These are phyloP conservation scores for Echria macrotheca DNA, from an alignment of 495 filamentous ascomycete species.

Conservation along the genomic window DNA sequence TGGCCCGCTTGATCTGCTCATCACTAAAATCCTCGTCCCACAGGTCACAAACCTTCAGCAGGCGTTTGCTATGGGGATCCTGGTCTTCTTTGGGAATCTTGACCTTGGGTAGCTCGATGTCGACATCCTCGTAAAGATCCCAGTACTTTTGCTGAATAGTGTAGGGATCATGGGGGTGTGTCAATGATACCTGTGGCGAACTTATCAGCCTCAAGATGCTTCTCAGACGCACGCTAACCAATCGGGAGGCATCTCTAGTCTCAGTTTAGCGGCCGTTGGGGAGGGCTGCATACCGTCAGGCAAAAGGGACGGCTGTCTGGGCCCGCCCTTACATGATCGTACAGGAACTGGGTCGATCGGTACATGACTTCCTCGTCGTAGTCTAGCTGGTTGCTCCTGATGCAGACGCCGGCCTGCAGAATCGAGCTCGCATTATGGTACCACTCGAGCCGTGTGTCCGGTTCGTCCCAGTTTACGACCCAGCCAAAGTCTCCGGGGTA, in stretches of 20 bases:
- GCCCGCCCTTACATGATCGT: constrained; percentile 70
- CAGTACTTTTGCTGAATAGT: constrained; percentile 84
- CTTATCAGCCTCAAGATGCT: constrained; percentile 11
- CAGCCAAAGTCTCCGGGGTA: constrained; percentile 89
- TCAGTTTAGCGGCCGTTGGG: neutral
- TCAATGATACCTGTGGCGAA: constrained; percentile 61
- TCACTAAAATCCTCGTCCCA: constrained; percentile 70
- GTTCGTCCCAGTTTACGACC: constrained; percentile 85
- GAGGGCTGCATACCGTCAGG: constrained; percentile 55
- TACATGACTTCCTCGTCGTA: constrained; percentile 93
- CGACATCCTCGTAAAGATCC: constrained; percentile 82
- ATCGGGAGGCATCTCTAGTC: neutral
- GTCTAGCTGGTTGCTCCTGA: constrained; percentile 88
- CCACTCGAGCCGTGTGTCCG: constrained; percentile 78
- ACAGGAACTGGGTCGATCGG: constrained; percentile 74
- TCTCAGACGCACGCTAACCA: neutral
- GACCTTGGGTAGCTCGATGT: constrained; percentile 73
- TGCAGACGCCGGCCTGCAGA: constrained; percentile 73
- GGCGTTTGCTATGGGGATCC: constrained; percentile 73
- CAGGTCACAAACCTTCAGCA: constrained; percentile 75
- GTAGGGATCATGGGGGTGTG: constrained; percentile 88
- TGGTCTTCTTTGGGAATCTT: constrained; percentile 68
- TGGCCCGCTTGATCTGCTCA: constrained; percentile 71
- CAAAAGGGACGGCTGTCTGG: constrained; percentile 69
- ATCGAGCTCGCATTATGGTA: constrained; percentile 91